A percentile compares a stretch with the other conserved stretches of the same genome.
Evolutionary conservation across 2,329 filamentous ascomycete genomes (phyloP).

Genomic region (Paraconiothyrium sp.): DNA sequence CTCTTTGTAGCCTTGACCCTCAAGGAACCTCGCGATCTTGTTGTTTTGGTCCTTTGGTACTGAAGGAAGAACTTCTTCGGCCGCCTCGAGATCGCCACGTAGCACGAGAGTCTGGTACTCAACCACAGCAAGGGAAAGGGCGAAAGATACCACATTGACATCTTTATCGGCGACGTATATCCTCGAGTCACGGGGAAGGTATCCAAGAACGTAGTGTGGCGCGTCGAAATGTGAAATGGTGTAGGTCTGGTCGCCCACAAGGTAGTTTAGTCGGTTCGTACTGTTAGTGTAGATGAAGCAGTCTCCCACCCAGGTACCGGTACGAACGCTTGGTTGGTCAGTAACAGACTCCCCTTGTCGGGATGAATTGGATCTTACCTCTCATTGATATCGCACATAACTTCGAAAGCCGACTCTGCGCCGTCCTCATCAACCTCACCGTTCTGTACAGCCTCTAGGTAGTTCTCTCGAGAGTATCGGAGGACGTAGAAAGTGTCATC

Average conservation of each 20-base stretch:
- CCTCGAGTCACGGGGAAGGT: conserved; percentile 92
- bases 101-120: conserved; percentile 98
- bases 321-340: conserved; percentile 72
- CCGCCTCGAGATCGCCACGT: conserved; percentile 90
- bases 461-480: conserved; percentile 88
- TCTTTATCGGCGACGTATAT: conserved; percentile 98
- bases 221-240: conserved; percentile 97
- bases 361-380: conserved; percentile 62
- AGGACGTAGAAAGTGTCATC: conserved; percentile 96
- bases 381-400: conserved; percentile 95
- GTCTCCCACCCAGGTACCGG: conserved; percentile 97
- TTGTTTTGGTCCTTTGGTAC: conserved; percentile 95
- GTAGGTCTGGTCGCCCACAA: conserved; percentile 97
- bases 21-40: conserved; percentile 96
- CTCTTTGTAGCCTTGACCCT: conserved; percentile 97
- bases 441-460: conserved; percentile 81
- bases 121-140: conserved; percentile 88
- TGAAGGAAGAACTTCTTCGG: conserved; percentile 81
- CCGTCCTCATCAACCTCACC: conserved; percentile 89
- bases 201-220: conserved; percentile 92
- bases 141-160: conserved; percentile 88
- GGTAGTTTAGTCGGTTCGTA: conserved; percentile 95
- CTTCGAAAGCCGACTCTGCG: conserved; percentile 94
- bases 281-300: conserved; percentile 99
- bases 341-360: conserved; percentile 8